These are phyloP conservation scores for Capsella bursapastoris DNA, from an alignment of 345 rosid species.

Conservation along the genomic window DNA sequence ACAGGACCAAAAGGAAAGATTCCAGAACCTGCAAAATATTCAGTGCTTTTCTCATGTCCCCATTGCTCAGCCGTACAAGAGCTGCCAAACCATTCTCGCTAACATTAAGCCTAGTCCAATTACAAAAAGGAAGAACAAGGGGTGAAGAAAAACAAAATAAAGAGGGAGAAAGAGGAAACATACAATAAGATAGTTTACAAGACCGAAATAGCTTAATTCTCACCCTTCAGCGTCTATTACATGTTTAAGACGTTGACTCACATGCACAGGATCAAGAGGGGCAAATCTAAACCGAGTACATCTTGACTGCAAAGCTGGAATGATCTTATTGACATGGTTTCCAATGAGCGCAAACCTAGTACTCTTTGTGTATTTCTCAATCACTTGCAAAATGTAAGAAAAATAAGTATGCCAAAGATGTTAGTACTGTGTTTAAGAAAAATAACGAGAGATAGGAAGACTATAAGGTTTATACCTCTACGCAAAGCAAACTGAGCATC, in stretches of 20 bases:
- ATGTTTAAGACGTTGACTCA: constrained; percentile 80
- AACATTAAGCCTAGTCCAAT: constrained; percentile 72
- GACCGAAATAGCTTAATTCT: constrained; percentile 27
- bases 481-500: constrained; percentile 99
- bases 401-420: constrained; percentile 18
- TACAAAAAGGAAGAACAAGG: constrained; percentile 1
- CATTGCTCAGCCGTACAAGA: constrained; percentile 85
- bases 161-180: constrained; percentile 20
- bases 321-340: constrained; percentile 95
- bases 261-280: constrained; percentile 80
- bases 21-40: constrained; percentile 86
- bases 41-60: constrained; percentile 99
- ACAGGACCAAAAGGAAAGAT: constrained; percentile 20
- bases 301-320: constrained; percentile 96
- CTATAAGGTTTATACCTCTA: constrained; percentile 57
- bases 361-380: constrained; percentile 95
- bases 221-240: constrained; percentile 84
- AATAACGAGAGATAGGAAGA: not conserved
- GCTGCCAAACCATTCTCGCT: constrained; percentile 78
- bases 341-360: constrained; percentile 95
- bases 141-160: not conserved
- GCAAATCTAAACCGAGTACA: constrained; percentile 97
- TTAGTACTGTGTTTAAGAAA: constrained; percentile 1
- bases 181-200: not conserved
- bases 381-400: constrained; percentile 54